phyloP scores from a whole-genome alignment of 23 red algal species.

The Chondrus crispus region DNA sequence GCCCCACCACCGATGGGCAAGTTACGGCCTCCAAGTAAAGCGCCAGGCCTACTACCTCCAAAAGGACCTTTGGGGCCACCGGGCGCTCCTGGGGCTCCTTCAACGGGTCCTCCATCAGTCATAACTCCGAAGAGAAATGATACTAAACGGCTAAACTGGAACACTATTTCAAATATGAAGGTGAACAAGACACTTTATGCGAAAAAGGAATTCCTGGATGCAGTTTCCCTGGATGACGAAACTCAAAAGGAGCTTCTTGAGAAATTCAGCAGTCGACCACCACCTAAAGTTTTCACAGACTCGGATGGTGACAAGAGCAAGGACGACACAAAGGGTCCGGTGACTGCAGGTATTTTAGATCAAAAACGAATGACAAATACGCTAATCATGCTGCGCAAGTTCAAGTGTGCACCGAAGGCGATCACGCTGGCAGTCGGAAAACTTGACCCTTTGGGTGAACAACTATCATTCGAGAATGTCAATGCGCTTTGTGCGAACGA shows the following conservation, averaged over 20 bases:
- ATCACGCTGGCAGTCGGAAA: constrained; percentile 73
- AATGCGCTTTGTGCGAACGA: constrained; percentile 57
- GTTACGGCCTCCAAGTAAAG: neutral
- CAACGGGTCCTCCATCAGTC: constrained; percentile 12
- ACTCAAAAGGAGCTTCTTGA: constrained; percentile 69
- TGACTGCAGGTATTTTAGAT: constrained; percentile 76
- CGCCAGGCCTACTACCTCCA: neutral
- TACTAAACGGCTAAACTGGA: constrained; percentile 92
- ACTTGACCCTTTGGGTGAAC: constrained; percentile 66
- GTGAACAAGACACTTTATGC: constrained; percentile 87
- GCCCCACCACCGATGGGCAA: neutral
- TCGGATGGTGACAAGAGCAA: neutral
- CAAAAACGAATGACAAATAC: constrained; percentile 72
- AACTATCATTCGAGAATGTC: constrained; percentile 82
- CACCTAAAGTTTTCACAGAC: neutral
- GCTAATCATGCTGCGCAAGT: constrained; percentile 92
- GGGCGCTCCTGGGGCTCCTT: neutral
- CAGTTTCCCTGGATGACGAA: constrained; percentile 53
- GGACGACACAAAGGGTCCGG: neutral
- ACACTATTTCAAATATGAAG: constrained; percentile 63
- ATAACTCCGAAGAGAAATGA: constrained; percentile 67
- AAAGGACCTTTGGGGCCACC: neutral
- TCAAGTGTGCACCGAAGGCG: constrained; percentile 37
- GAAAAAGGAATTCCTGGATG: constrained; percentile 62
- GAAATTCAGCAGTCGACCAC: constrained; percentile 75